Evolutionary conservation across 2,329 filamentous ascomycete species (phyloP), one percentile per base, ranked within the genome.

Genomic region (Neofusicoccum laricinum): DNA sequence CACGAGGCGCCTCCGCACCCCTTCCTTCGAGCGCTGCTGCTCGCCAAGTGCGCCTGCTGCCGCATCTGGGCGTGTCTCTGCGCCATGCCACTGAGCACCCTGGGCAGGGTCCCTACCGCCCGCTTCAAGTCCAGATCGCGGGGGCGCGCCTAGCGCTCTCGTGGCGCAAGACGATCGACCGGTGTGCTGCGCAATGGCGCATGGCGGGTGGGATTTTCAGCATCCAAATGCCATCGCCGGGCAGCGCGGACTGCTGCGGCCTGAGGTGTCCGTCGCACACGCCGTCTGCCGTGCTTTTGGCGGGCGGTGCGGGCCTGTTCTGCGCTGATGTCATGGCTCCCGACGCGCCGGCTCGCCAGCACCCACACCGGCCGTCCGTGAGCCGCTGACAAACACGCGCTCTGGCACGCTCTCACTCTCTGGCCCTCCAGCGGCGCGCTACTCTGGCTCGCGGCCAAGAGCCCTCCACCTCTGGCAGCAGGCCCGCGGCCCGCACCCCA

Each of bases 71-170:
- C 51, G 51, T 43, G 53, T 32, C 50, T 55, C 50, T 55, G 50
- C 34, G 50, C 50, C 50, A 55, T 58, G 53, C 53, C 43, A 45
- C 53, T 36, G 38, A n/a, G n/a, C n/a, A n/a, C n/a, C n/a, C n/a
- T 32, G 38, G 21, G 38, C 53, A 59, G 40, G 53, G 34, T 17
- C 51, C 38, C 15, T 17, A 14, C 36, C 55, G 55, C 25, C 32
- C 25, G 48, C 48, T 32, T 34, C 43, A 38, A 21, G 55, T 45
- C 32, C 41, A 59, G 55, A 59, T 59, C 55, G 55, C 41, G 55
- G 55, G 53, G 55, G 30, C 49, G 49, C 30, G 21, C 36, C 19
- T 15, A 30, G 55, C 43, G 41, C 53, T 43, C 53, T 43, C 53
- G 53, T 57, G 53, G 53, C 53, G 53, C 38, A n/a, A 25, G 17